Conservation (phyloP, 441 rosid genomes). For the Adansonia madagascariensis region DNA sequence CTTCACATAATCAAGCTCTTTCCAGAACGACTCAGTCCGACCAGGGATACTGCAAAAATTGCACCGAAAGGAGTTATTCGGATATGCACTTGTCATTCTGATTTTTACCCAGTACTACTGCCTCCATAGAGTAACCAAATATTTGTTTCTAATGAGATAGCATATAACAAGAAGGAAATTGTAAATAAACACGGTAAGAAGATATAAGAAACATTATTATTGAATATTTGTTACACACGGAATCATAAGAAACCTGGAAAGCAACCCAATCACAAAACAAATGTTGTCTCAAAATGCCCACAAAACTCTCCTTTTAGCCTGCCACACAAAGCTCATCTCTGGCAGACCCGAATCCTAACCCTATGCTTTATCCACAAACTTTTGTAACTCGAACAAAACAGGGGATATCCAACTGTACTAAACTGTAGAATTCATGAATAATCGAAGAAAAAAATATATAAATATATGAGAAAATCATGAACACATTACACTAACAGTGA, state of each 20-base stretch:
- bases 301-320: background rate
- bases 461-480: background rate
- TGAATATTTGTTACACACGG: background rate
- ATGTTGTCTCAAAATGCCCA: background rate
- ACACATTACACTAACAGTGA: background rate
- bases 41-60: conserved; percentile 62
- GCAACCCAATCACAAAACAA: background rate
- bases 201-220: background rate
- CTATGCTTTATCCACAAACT: background rate
- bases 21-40: conserved; percentile 69
- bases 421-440: conserved; percentile 12
- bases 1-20: conserved; percentile 68
- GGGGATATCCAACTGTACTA: no score
- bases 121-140: background rate
- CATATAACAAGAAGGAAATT: background rate
- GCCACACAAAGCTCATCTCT: background rate
- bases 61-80: background rate
- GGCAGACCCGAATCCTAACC: background rate
- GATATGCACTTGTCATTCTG: background rate
- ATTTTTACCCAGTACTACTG: background rate
- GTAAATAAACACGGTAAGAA: background rate
- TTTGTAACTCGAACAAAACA: background rate
- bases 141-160: background rate
- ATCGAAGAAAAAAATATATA: background rate
- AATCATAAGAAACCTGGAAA: background rate